These are phyloP conservation scores for Entophlyctis luteolus DNA, from an alignment of 192 early-diverging fungal species.

Conservation along the genomic window DNA sequence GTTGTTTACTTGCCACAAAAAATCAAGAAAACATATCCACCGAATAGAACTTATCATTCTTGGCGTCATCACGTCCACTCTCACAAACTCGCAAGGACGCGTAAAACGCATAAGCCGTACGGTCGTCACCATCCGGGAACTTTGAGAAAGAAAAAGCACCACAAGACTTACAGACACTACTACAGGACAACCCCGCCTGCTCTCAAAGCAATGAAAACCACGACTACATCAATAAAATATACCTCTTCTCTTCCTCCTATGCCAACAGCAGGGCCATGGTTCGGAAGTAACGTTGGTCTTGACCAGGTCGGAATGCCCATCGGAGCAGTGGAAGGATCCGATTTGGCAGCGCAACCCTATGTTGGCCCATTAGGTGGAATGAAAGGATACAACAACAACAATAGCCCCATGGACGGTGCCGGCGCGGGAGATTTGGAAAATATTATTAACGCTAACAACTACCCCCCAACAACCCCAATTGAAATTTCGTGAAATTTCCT, in stretches of 20 bases:
- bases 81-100: not conserved
- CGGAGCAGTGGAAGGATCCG: not conserved
- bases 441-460: no score
- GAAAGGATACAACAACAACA: not conserved
- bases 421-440: not conserved
- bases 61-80: conserved; percentile 10
- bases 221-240: not conserved
- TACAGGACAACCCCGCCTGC: not conserved
- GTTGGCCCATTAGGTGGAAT: not conserved
- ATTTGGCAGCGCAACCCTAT: not conserved
- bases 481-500: no score
- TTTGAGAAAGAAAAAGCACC: not conserved
- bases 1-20: not conserved
- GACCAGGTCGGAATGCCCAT: conserved; percentile 5
- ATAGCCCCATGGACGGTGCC: not conserved
- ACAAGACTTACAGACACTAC: conserved; percentile 8
- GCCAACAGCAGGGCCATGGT: not conserved
- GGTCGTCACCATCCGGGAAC: not conserved
- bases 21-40: not conserved
- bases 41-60: conserved; percentile 14
- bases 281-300: not conserved
- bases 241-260: not conserved
- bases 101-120: not conserved
- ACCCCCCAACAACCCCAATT: no score
- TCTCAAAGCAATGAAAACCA: not conserved